phyloP scores from a whole-genome alignment of 495 filamentous ascomycete species.

The Durotheca rogersii region DNA sequence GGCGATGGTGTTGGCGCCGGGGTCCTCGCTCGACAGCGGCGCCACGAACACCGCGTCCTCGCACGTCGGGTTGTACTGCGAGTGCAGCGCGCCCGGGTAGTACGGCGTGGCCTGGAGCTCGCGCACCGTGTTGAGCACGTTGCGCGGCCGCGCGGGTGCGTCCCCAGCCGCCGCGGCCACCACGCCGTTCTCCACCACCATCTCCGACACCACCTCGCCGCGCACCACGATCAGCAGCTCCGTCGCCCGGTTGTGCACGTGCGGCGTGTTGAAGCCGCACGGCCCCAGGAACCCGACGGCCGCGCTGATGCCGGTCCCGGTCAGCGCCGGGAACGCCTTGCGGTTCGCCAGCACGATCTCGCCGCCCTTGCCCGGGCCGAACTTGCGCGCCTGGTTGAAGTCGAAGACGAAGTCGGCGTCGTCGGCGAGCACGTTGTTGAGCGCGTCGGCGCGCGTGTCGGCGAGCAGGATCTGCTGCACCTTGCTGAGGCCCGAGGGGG shows the following conservation, averaged over 20 bases:
- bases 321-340: constrained; percentile 45
- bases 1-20: constrained; percentile 48
- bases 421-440: constrained; percentile 34
- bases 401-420: constrained; percentile 41
- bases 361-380: constrained; percentile 39
- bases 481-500: constrained; percentile 21
- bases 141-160: constrained; percentile 26
- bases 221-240: constrained; percentile 47
- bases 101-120: constrained; percentile 50
- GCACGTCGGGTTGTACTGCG: constrained; percentile 56
- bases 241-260: constrained; percentile 48
- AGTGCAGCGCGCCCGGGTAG: constrained; percentile 53
- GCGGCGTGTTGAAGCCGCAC: constrained; percentile 52
- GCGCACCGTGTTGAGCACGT: constrained; percentile 39
- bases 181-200: constrained; percentile 53
- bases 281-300: constrained; percentile 45
- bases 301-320: constrained; percentile 39
- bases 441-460: constrained; percentile 31
- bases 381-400: constrained; percentile 36
- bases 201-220: constrained; percentile 48
- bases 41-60: constrained; percentile 51
- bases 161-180: neutral
- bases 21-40: constrained; percentile 51
- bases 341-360: constrained; percentile 40
- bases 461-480: constrained; percentile 28